These are phyloP conservation scores for Boletus subparvulus DNA, from an alignment of 768 basidiomycete species.

Conservation along the genomic window DNA sequence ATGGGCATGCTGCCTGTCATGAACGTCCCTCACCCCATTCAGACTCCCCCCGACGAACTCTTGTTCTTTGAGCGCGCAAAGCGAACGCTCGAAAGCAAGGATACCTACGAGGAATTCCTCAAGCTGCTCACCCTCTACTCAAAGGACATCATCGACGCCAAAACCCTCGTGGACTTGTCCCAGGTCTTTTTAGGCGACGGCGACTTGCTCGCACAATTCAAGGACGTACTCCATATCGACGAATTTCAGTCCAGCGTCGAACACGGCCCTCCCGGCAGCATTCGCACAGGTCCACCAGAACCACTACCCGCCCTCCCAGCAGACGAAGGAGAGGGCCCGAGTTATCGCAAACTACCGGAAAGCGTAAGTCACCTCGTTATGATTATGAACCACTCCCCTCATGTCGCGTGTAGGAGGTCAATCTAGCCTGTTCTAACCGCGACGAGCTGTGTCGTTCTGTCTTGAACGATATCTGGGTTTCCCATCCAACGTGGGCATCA, in stretches of 20 bases:
- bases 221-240: slow-evolving; percentile 81
- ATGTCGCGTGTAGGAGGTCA: slow-evolving; percentile 63
- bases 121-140: slow-evolving; percentile 90
- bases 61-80: slow-evolving; percentile 95
- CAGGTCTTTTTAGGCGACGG: slow-evolving; percentile 78
- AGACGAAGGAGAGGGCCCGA: slow-evolving; percentile 87
- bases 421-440: slow-evolving; percentile 89
- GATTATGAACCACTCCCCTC: neutral
- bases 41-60: slow-evolving; percentile 66
- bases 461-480: slow-evolving; percentile 97
- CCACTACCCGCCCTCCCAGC: slow-evolving; percentile 75
- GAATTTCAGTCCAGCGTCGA: slow-evolving; percentile 58
- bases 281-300: slow-evolving; percentile 74
- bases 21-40: slow-evolving; percentile 32
- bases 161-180: slow-evolving; percentile 79
- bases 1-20: slow-evolving; percentile 26
- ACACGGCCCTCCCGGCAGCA: slow-evolving; percentile 74
- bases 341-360: slow-evolving; percentile 86
- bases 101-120: slow-evolving; percentile 89
- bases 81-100: slow-evolving; percentile 69
- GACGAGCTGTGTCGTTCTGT: slow-evolving; percentile 95
- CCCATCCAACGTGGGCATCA: slow-evolving; percentile 97
- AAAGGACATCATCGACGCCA: slow-evolving; percentile 86
- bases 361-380: slow-evolving; percentile 57
- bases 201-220: slow-evolving; percentile 81